These are phyloP conservation scores for Penicillium simplicissimum DNA, from an alignment of 495 filamentous ascomycete species.

Conservation along the genomic window DNA sequence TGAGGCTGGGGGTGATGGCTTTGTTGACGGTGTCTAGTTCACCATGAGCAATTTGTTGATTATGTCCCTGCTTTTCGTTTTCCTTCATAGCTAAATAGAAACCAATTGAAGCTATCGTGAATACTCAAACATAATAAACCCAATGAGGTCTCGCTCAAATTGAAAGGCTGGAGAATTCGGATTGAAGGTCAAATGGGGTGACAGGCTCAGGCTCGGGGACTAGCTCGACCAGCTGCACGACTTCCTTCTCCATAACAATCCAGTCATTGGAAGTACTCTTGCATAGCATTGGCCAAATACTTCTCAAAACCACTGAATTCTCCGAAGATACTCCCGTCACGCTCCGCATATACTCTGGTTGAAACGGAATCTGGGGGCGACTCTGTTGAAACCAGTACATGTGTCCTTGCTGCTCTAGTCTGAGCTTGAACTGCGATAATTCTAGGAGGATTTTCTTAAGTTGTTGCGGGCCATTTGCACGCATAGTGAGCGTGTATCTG, in stretches of 20 bases:
- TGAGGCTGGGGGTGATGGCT: slow-evolving; percentile 54
- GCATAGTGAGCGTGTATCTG: neutral
- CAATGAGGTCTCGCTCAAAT: neutral
- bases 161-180: neutral
- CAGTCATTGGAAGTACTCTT: neutral
- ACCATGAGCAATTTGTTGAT: neutral
- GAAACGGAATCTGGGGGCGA: slow-evolving; percentile 1
- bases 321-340: neutral
- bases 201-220: neutral
- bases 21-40: slow-evolving; percentile 38
- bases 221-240: slow-evolving; percentile 5
- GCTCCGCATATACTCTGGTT: slow-evolving; percentile 10
- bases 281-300: slow-evolving; percentile 19
- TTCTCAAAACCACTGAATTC: neutral
- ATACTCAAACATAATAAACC: neutral
- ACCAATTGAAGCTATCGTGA: neutral
- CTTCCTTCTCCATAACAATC: slow-evolving; percentile 10
- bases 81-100: neutral
- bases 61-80: neutral
- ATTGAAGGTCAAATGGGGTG: neutral
- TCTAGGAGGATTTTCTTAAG: slow-evolving; percentile 9
- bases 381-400: slow-evolving; percentile 21
- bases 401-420: slow-evolving; percentile 22
- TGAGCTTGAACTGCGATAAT: slow-evolving; percentile 22
- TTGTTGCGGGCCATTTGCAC: neutral